Evolutionary conservation across 2,329 filamentous ascomycete species (phyloP).

Genomic region (Colletotrichum siamense): DNA sequence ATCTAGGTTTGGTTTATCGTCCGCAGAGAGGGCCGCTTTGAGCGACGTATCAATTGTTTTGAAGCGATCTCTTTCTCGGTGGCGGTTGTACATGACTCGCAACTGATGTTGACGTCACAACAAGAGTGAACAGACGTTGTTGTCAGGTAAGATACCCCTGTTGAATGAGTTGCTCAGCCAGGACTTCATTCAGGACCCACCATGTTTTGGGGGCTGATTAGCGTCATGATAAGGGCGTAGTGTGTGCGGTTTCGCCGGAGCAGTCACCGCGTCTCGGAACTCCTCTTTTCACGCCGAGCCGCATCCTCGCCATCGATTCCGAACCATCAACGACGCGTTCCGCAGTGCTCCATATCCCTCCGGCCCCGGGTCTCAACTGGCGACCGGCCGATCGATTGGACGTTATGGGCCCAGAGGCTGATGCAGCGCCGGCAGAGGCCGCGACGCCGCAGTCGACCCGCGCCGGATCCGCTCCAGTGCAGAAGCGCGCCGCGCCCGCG

Average conservation of each 20-base stretch:
- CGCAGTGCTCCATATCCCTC: neutral
- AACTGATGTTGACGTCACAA: neutral
- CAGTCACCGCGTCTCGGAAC: neutral
- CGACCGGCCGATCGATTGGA: neutral
- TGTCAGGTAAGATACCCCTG: neutral
- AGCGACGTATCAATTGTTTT: fast-evolving
- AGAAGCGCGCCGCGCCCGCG: slow-evolving; percentile 10
- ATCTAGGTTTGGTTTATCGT: too few relatives aligned
- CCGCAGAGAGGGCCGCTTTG: fast-evolving
- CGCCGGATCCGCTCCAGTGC: slow-evolving; percentile 6
- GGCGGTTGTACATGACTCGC: neutral
- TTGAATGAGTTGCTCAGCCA: neutral
- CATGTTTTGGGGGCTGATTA: neutral
- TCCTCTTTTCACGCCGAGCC: neutral
- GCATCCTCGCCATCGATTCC: neutral
- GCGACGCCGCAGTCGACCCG: neutral
- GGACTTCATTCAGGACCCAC: neutral
- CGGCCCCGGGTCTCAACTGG: neutral
- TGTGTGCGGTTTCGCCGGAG: neutral
- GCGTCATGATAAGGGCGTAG: neutral
- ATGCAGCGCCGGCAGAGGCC: neutral
- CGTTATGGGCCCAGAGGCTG: slow-evolving; percentile 1
- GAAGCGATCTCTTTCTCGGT: too few relatives aligned
- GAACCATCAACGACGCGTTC: neutral
- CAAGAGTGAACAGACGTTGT: neutral